Conservation (phyloP, 2,329 filamentous ascomycete species). For the Blastomyces silverae region DNA sequence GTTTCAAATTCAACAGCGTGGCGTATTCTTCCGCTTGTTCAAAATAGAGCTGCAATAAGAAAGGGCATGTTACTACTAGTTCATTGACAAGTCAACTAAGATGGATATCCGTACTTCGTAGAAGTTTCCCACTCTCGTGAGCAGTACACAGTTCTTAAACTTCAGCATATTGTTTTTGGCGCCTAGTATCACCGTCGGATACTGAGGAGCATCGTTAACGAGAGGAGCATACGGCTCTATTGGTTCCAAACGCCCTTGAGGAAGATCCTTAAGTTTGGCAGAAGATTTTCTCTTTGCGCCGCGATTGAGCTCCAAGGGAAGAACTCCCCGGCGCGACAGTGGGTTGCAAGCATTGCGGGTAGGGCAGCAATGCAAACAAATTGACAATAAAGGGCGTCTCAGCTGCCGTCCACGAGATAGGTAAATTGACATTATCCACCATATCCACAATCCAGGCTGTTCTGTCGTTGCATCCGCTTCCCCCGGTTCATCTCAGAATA, state of each 20-base stretch:
- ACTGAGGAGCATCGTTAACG: conserved; percentile 50
- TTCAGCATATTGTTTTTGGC: conserved; percentile 82
- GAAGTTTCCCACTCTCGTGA: conserved; percentile 91
- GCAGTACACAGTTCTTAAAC: conserved; percentile 80
- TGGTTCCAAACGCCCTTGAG: conserved; percentile 50
- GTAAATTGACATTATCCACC: conserved; percentile 17
- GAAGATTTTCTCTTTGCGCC: conserved; percentile 36
- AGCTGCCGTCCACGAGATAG: conserved; percentile 12
- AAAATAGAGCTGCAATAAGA: conserved; percentile 64
- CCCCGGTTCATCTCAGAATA: conserved; percentile 20
- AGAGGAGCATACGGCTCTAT: conserved; percentile 38
- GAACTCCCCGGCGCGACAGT: background rate
- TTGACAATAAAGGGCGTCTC: conserved; percentile 5
- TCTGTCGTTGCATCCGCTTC: conserved; percentile 23
- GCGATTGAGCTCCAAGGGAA: conserved; percentile 19
- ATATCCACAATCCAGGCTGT: conserved; percentile 10
- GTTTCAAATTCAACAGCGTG: conserved; percentile 78
- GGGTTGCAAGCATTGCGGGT: conserved; percentile 6
- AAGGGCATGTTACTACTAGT: conserved; percentile 1
- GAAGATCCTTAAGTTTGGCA: conserved; percentile 45
- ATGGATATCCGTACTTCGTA: conserved; percentile 59
- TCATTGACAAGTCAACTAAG: background rate
- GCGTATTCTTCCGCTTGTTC: conserved; percentile 88
- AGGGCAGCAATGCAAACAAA: background rate
- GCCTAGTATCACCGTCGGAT: conserved; percentile 84